A percentile compares a stretch with the other conserved stretches of the same genome.
Conservation (phyloP, 192 early-diverging fungal species). For the Coemansia sp. region DNA sequence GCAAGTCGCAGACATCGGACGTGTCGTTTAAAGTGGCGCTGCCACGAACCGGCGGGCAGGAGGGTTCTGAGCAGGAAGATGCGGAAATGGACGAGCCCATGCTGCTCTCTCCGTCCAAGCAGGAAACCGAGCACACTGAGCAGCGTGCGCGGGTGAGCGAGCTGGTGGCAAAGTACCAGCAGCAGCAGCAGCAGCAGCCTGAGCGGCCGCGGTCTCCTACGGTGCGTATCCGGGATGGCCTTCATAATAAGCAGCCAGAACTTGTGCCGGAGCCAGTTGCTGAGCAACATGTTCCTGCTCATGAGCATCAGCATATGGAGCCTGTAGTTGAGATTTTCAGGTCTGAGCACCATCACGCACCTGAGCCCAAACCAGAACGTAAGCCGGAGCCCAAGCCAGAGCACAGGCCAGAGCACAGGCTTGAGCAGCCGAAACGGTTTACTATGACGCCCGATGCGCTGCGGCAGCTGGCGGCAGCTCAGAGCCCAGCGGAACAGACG, state of each 20-base stretch:
- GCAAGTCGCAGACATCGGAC: constrained; percentile 49
- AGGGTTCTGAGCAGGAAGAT: background rate
- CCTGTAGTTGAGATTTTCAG: background rate
- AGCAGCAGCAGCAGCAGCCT: constrained; percentile 5
- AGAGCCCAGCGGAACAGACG: constrained; percentile 2
- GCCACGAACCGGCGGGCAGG: constrained; percentile 2
- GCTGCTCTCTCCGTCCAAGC: background rate
- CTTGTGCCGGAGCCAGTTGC: background rate
- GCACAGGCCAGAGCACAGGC: background rate
- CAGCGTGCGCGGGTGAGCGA: constrained; percentile 18
- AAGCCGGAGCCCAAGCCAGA: background rate
- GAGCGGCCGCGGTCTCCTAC: constrained; percentile 19
- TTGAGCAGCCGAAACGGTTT: constrained; percentile 14
- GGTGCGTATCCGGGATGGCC: constrained; percentile 19
- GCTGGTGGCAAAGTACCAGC: constrained; percentile 25
- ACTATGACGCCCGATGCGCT: constrained; percentile 50
- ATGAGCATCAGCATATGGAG: background rate
- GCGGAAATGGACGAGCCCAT: background rate
- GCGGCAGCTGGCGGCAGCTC: constrained; percentile 24
- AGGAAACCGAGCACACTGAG: background rate
- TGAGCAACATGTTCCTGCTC: background rate
- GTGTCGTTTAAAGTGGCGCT: constrained; percentile 38
- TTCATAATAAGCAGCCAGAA: background rate
- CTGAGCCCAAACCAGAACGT: background rate
- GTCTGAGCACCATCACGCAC: background rate